Base-by-base conservation (phyloP, 768 basidiomycete genomes). In the Suillus sp. region DNA sequence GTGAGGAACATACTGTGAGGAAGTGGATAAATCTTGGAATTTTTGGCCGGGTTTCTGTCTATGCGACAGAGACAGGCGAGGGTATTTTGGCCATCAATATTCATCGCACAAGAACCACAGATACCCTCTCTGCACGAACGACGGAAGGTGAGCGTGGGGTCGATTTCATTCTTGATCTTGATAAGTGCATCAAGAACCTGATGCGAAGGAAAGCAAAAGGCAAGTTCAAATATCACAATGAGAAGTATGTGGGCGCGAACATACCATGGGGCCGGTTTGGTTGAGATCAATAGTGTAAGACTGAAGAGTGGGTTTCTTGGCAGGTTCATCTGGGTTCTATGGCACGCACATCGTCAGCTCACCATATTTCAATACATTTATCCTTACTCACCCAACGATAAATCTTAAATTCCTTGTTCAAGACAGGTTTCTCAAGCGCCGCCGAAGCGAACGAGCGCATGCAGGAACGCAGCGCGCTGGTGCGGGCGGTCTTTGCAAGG, bases 91-190 rank as follows among this genome's bases (percentile, higher is more conserved):
- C 96, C 96, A 75, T 99, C 89, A 74, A 99, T 92, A 83, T 99
- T 99, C 96, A 99, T 97, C 60, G 96, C 96, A 75, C 96, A 99
- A 6, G 93, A 95, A 43, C 96, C 96, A 71, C 96, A 99, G 70
- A 99, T 99, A 62, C 96, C 95, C 80, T 96, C 94, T 62, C 94
- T 79, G 81, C 94, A 96, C 22, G 91, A 93, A 47, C 95, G 85
- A 47, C 97, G 88, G 84, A 99, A 99, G 6, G 96, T 98, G 37
- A 99, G 83, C 1, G 96, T 99, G 2, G 96, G 92, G 80, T 99
- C 97, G 34, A 96, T 73, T 77, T 99, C 96, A 78, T 97, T 98
- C 87, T 99, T 99, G 75, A 99, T 98, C 80, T 99, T 98, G 80
- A 98, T 97, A 69, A 96, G 87, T 2, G 93, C 94, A 70, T 96